These are phyloP conservation scores for Ramalina peruviana DNA, from an alignment of 495 filamentous ascomycete genomes.

Conservation along the genomic window DNA sequence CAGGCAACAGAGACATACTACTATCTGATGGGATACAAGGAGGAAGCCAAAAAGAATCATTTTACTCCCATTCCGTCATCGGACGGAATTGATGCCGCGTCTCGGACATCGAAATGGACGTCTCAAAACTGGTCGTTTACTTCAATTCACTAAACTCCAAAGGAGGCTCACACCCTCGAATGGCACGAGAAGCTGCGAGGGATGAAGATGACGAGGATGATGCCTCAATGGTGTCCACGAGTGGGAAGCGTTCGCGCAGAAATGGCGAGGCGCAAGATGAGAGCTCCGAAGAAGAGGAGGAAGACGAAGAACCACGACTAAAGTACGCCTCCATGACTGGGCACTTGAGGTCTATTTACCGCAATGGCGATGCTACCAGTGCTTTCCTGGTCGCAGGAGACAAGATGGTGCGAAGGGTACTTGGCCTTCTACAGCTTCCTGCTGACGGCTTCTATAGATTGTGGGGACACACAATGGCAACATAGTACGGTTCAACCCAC, in stretches of 20 bases:
- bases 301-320: conserved; percentile 89
- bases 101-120: too few species aligned
- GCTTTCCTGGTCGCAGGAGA: conserved; percentile 79
- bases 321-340: conserved; percentile 83
- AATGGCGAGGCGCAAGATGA: conserved; percentile 33
- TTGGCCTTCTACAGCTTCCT: not conserved
- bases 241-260: conserved; percentile 11
- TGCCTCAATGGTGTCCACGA: conserved; percentile 8
- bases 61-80: too few species aligned
- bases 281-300: conserved; percentile 64
- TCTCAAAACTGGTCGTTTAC: too few species aligned
- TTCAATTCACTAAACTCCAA: too few species aligned
- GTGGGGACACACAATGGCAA: conserved; percentile 95
- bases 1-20: too few species aligned
- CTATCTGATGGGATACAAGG: too few species aligned
- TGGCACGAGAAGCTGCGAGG: conserved; percentile 16
- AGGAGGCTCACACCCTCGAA: not conserved
- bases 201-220: conserved; percentile 16
- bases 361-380: conserved; percentile 89
- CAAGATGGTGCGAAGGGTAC: conserved; percentile 61
- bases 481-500: conserved; percentile 50
- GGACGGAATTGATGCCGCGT: too few species aligned
- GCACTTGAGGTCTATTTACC: conserved; percentile 65
- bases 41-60: too few species aligned
- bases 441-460: conserved; percentile 40